Evolutionary conservation across 495 filamentous ascomycete species (phyloP).

Genomic region (Talaromyces nanjingensis): DNA sequence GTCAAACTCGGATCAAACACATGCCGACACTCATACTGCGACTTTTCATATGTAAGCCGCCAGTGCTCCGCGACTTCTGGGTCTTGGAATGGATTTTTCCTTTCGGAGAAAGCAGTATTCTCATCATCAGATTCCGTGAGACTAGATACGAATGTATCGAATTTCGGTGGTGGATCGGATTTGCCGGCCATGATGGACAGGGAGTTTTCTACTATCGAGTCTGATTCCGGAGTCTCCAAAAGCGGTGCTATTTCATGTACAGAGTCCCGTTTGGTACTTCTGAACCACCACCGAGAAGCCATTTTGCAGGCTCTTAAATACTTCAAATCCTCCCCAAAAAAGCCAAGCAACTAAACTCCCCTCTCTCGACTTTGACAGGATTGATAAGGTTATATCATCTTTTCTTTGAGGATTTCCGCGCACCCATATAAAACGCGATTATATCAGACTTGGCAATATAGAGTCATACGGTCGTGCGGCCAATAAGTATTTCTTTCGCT

Average conservation of each 20-base stretch:
- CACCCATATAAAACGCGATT: not conserved
- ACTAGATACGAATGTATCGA: not conserved
- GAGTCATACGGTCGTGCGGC: not conserved
- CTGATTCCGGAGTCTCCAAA: not conserved
- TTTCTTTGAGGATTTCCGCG: not conserved
- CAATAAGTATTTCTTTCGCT: not conserved
- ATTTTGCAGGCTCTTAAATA: not conserved
- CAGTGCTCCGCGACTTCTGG: conserved; percentile 40
- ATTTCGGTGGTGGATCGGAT: not conserved
- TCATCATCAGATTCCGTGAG: not conserved
- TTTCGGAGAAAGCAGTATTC: not conserved
- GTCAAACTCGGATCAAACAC: conserved; percentile 39
- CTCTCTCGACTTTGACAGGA: not conserved
- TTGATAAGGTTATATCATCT: not conserved
- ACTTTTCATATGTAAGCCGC: conserved; percentile 39
- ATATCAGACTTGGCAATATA: not conserved
- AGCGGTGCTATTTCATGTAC: not conserved
- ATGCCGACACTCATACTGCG: conserved; percentile 47
- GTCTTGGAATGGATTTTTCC: conserved; percentile 33
- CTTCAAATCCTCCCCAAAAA: not conserved
- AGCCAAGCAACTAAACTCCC: not conserved
- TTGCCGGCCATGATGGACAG: not conserved
- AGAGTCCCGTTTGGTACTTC: not conserved
- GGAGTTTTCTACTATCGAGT: not conserved
- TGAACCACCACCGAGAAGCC: not conserved